Evolutionary conservation across 306 rosid species (phyloP).

Genomic region (Ormosia semicastrata): DNA sequence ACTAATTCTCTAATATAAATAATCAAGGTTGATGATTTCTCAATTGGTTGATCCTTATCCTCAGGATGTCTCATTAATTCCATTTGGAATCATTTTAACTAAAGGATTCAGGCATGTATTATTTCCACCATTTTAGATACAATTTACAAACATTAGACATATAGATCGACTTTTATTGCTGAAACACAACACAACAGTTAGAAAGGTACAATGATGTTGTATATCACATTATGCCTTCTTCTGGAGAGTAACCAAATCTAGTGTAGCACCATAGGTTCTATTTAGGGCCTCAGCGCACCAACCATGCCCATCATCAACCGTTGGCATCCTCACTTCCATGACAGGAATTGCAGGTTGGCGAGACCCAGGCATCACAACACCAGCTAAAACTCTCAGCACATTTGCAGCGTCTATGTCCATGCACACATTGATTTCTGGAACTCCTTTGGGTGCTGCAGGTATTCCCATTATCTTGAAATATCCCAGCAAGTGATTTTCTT

Average conservation of each 20-base stretch:
- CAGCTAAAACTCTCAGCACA: constrained; percentile 61
- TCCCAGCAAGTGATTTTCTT: constrained; percentile 77
- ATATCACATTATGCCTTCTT: constrained; percentile 41
- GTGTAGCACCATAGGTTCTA: constrained; percentile 53
- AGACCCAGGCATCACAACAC: constrained; percentile 62
- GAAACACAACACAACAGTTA: background rate
- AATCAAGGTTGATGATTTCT: background rate
- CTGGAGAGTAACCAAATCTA: constrained; percentile 59
- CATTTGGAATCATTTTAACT: background rate
- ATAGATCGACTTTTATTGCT: background rate
- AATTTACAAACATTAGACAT: constrained; percentile 10
- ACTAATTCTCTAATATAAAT: background rate
- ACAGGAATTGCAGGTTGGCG: constrained; percentile 51
- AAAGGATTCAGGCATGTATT: background rate
- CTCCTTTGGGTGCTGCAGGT: constrained; percentile 66
- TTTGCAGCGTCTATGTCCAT: constrained; percentile 80
- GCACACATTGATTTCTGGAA: constrained; percentile 70
- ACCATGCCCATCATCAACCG: constrained; percentile 81
- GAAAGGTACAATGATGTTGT: background rate
- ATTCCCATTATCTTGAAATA: constrained; percentile 76
- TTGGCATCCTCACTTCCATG: constrained; percentile 90
- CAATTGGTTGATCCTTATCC: background rate
- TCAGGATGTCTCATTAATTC: background rate
- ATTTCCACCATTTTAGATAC: constrained; percentile 16
- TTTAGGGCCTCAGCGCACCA: constrained; percentile 83